These are phyloP conservation scores for Tetrapisispora fleetii DNA, from an alignment of 805 yeast species.

Conservation along the genomic window DNA sequence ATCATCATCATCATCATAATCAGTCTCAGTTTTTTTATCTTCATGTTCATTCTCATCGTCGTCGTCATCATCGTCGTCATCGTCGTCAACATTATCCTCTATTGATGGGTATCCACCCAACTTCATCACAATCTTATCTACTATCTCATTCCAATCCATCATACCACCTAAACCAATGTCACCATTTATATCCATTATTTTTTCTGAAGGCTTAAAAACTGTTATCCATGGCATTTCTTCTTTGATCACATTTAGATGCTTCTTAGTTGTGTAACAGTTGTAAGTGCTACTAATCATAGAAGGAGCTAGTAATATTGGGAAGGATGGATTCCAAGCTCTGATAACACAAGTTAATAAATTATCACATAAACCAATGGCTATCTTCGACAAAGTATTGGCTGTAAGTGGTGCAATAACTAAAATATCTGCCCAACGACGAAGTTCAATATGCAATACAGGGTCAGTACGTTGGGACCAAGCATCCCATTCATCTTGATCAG, in stretches of 20 bases:
- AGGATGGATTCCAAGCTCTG: conserved; percentile 89
- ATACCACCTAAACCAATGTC: conserved; percentile 98
- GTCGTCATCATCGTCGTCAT: conserved; percentile 36
- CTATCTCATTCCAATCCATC: conserved; percentile 95
- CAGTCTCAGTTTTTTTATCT: conserved; percentile 33
- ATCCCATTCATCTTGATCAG: conserved; percentile 89
- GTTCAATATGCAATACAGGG: conserved; percentile 89
- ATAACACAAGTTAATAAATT: conserved; percentile 81
- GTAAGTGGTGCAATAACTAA: conserved; percentile 84
- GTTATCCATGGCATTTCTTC: conserved; percentile 95
- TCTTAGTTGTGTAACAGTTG: conserved; percentile 76
- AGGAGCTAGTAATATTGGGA: conserved; percentile 84
- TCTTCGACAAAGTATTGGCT: conserved; percentile 87
- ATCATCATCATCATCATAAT: conserved; percentile 38
- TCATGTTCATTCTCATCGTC: conserved; percentile 31
- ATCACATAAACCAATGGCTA: conserved; percentile 85
- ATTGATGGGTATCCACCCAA: conserved; percentile 50
- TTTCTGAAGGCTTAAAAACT: conserved; percentile 86
- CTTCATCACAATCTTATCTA: conserved; percentile 71
- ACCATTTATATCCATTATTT: conserved; percentile 85
- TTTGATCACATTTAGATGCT: conserved; percentile 62
- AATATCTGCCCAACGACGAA: conserved; percentile 94
- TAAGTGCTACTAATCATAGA: conserved; percentile 92
- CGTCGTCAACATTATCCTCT: conserved; percentile 31
- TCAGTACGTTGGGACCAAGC: conserved; percentile 73